These are phyloP conservation scores for Debaryomycetaceae sp. DNA, from an alignment of 1,139 yeast species.

Conservation along the genomic window DNA sequence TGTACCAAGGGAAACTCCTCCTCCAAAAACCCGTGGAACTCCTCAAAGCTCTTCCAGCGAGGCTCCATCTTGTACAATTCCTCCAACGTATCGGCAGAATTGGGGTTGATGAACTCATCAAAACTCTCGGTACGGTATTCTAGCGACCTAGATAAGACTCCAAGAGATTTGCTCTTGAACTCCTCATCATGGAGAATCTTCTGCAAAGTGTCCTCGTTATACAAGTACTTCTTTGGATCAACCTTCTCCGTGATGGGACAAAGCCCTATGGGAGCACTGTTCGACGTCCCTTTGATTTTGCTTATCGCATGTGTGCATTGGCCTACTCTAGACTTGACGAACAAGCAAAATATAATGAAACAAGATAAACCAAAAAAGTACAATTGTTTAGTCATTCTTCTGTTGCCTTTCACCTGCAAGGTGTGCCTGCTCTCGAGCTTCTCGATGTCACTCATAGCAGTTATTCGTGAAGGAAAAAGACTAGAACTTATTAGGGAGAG, in stretches of 20 bases:
- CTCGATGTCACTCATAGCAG: background rate
- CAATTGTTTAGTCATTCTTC: too few relatives aligned
- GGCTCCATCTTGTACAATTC: conserved; percentile 26
- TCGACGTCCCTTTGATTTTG: background rate
- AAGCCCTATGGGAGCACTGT: conserved; percentile 19
- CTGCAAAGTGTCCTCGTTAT: conserved; percentile 19
- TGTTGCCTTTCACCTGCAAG: too few relatives aligned
- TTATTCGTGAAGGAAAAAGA: too few relatives aligned
- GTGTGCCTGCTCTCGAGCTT: background rate
- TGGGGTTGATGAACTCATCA: conserved; percentile 42
- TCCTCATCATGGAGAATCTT: conserved; percentile 32
- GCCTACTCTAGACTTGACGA: conserved; percentile 3
- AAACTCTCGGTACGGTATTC: conserved; percentile 59
- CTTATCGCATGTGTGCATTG: background rate
- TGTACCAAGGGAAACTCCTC: conserved; percentile 31
- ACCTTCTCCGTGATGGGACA: conserved; percentile 35
- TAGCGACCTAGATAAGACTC: conserved; percentile 52
- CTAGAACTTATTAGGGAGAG: too few relatives aligned
- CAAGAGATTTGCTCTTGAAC: conserved; percentile 38
- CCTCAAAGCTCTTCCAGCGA: conserved; percentile 27
- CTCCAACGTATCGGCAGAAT: conserved; percentile 16
- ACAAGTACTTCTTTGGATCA: conserved; percentile 22
- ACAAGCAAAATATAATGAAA: conserved; percentile 4
- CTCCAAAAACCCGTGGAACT: conserved; percentile 27
- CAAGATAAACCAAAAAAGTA: too few relatives aligned